Percentiles rank a stretch among this genome's conserved stretches.
Conservation (phyloP, 129 eudicot genomes). For the Centaurea solstitialis region DNA sequence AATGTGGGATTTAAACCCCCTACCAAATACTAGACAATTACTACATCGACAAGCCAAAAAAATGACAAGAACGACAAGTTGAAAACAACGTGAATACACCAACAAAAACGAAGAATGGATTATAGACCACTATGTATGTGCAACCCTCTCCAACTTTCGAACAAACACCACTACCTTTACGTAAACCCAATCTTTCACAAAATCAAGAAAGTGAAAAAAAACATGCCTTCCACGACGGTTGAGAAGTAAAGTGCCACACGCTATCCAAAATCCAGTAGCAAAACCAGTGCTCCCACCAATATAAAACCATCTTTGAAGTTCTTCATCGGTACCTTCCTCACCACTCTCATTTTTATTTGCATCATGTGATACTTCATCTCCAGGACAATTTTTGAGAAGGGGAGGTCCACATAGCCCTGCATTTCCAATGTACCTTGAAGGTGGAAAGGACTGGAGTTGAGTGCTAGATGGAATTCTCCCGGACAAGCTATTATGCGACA, state of each 20-base stretch:
- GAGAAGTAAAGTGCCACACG: neutral
- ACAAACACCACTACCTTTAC: neutral
- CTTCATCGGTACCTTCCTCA: neutral
- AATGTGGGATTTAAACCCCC: neutral
- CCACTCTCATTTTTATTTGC: neutral
- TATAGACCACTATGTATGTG: neutral
- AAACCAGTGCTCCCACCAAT: neutral
- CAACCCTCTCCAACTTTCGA: neutral
- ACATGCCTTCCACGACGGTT: conserved; percentile 6
- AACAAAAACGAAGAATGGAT: neutral
- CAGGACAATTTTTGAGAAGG: conserved; percentile 9
- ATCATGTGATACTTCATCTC: conserved; percentile 4
- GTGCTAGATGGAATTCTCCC: conserved; percentile 27
- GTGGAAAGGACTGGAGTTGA: conserved; percentile 14
- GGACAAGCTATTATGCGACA: conserved; percentile 33
- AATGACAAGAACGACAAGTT: neutral
- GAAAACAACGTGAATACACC: neutral
- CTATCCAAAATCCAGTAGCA: neutral
- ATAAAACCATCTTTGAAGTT: conserved; percentile 10
- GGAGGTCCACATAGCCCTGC: conserved; percentile 1
- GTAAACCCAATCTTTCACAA: neutral
- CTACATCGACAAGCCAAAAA: neutral
- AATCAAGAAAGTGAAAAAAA: neutral
- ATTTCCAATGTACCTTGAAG: conserved; percentile 16
- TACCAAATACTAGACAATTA: neutral